Base-by-base conservation (phyloP, 352 stramenopile species). In the Phytophthora pinifolia region DNA sequence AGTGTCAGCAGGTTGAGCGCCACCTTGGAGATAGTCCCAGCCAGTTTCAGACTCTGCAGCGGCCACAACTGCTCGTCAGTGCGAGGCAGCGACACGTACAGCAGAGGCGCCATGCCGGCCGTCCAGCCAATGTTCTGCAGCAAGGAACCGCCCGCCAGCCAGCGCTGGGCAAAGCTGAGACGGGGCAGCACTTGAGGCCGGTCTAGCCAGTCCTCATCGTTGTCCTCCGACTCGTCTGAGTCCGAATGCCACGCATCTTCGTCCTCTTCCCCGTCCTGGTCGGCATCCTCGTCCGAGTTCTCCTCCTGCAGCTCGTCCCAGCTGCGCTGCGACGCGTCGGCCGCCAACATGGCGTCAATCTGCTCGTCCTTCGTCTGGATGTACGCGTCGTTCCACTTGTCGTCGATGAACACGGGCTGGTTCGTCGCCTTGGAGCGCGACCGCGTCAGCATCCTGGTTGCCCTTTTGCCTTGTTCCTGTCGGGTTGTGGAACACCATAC, bases 301-400 rank as follows among this genome's bases (percentile, higher is more conserved):
- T 81, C 70, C 45, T 68, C 67, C 25, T 76, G 66, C 15, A 69
- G 55, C 12, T 86, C 65, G 31, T 86, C 75, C 80, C 79, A 91
- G 30, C 66, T 53, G 15, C 56, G 56, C 37, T 78, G 63, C 42
- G 76, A 65, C 39, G 67, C 53, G 51, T 76, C 65, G 42, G 70
- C 64, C 33, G 76, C 72, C 52, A 87, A 52, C 49, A 88, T 66
- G 22, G 80, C 79, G 53, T 90, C 83, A 54, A 93, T 89, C 74
- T 91, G 72, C 67, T 93, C 80, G 60, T 93, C 83, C 55, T 89
- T 89, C 8, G 77, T 74, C 62, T 84, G 70, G 50, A 93, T 89
- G 62, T 89, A 93, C 51, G 67, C 69, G 70, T 93, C 83, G 45
- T 83, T 91, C 83, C 83, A 93, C 57, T 85, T 72, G 46, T 93